Base-by-base conservation (phyloP, 2,329 filamentous ascomycete species). In the Phialophora chinensis region DNA sequence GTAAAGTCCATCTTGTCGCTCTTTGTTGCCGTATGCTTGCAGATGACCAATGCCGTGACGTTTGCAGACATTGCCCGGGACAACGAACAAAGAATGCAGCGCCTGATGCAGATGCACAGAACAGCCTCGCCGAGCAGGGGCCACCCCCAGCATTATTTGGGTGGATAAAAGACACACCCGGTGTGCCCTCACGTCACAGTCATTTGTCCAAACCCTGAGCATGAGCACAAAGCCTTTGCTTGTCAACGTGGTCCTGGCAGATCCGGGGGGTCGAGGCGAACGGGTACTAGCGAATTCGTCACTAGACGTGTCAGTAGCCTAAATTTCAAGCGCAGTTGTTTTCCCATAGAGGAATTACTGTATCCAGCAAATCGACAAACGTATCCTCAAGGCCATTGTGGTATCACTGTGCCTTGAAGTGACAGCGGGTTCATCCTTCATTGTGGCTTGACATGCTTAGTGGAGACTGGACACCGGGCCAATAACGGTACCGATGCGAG, bases 11-110 rank as follows among this genome's bases (percentile, higher is more conserved):
- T 23, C n/a, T 12, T 23, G n/a, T 17, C 17, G 4, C 23, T 11
- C 60, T 62, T 62, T 62, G 55, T 62, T 54, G 47, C 59, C 25
- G 17, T 12, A 35, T 52, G 12, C 6, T 23, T 14, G 31, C 49
- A 33, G 33, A 29, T 38, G 59, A 61, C 33, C 17, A 14, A 17
- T 20, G 47, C n/a, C 33, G 33, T 23, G 53, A n/a, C 58, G 50
- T 17, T 47, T 42, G 65, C 65, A 53, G 62, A 65, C 42, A 47
- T 58, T 68, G 44, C 25, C 63, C 57, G 23, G 55, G 66, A 55
- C 63, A 64, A 68, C 66, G 29, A 12, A 66, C 63, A 68, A 68
- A 63, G 66, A 68, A 68, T 68, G 66, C 25, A 52, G 47, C 31
- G 35, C 49, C 27, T 55, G 25, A 60, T 42, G 25, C 25, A 35